These are phyloP conservation scores for Samsoniella hepiali DNA, from an alignment of 2,329 filamentous ascomycete genomes.

Conservation along the genomic window DNA sequence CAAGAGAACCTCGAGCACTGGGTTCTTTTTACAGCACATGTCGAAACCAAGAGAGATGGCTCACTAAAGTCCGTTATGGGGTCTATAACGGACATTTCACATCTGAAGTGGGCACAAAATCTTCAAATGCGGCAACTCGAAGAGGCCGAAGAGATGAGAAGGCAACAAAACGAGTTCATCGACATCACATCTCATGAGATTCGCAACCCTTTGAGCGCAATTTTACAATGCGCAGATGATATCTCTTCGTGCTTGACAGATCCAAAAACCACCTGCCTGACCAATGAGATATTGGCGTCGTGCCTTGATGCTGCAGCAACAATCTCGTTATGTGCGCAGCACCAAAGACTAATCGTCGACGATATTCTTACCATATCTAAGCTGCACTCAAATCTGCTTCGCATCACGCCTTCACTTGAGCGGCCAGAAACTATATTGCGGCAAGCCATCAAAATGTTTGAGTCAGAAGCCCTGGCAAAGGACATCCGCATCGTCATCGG, in stretches of 20 bases:
- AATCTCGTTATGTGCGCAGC: conserved; percentile 72
- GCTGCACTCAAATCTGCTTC: conserved; percentile 70
- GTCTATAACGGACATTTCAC: conserved; percentile 42
- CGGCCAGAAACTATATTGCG: conserved; percentile 65
- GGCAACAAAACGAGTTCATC: conserved; percentile 65
- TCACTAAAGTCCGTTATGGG: conserved; percentile 37
- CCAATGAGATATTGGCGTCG: conserved; percentile 47
- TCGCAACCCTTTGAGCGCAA: conserved; percentile 70
- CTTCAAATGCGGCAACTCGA: conserved; percentile 35
- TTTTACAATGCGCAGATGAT: conserved; percentile 70
- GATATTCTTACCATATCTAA: conserved; percentile 72
- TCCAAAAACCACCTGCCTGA: neutral
- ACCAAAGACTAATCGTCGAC: conserved; percentile 77
- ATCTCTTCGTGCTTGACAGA: conserved; percentile 51
- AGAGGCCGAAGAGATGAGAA: conserved; percentile 35
- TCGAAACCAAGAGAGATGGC: conserved; percentile 33
- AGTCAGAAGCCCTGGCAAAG: conserved; percentile 67
- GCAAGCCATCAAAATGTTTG: conserved; percentile 72
- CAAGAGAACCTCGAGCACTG: conserved; percentile 29
- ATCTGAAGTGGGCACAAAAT: conserved; percentile 42
- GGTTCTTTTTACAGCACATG: conserved; percentile 38
- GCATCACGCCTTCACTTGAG: conserved; percentile 67
- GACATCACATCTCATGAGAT: conserved; percentile 73
- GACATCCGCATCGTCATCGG: conserved; percentile 64
- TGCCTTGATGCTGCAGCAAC: conserved; percentile 73